Base-by-base conservation (phyloP, 75 land plant genomes). In the Adiantum capillusveneris region DNA sequence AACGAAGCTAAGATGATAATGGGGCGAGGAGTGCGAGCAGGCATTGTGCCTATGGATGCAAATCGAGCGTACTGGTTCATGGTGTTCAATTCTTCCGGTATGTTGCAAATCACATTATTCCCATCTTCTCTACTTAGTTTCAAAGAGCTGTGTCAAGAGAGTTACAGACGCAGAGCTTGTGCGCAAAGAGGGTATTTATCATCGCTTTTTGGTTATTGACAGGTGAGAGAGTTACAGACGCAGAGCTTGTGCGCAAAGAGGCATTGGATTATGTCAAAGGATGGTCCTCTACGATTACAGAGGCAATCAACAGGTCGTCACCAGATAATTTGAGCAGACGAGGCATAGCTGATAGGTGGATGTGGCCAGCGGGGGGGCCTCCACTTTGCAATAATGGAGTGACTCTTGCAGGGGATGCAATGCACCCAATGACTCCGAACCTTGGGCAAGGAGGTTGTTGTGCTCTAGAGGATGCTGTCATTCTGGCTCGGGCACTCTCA, bases 21-120 rank as follows among this genome's bases (percentile, higher is more conserved):
- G 61, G 99, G 99, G 42, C 78, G 70, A 34, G 99, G 99, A 11
- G 42, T 86, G 14, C 80, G 99, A 13, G 92, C 92, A 34, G 99
- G 86, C 19, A 65, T 69, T 57, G 82, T 87, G 52, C 99, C 99
- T 14, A 60, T 84, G 64, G 72, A 93, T 46, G 31, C 78, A 6
- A 76, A 72, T 22, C 84, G 74, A 67, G 86, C 87, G 25, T 95
- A 90, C 44, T 95, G 99, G 99, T 90, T 95, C 36, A 66, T 95
- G 63, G 69, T 75, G 59, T 90, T 69, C 79, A 95, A 95, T 63
- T 55, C 72, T 54, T 73, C 90, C 21, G 55, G 55, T 53, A 24
- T n/a, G n/a, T n/a, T n/a, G n/a, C n/a, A n/a, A n/a, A n/a, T n/a
- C n/a, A n/a, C n/a, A n/a, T n/a, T n/a, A n/a, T n/a, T n/a, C n/a